These are phyloP conservation scores for Avena sativa DNA, from an alignment of 176 grass and related monocot species.

Conservation along the genomic window DNA sequence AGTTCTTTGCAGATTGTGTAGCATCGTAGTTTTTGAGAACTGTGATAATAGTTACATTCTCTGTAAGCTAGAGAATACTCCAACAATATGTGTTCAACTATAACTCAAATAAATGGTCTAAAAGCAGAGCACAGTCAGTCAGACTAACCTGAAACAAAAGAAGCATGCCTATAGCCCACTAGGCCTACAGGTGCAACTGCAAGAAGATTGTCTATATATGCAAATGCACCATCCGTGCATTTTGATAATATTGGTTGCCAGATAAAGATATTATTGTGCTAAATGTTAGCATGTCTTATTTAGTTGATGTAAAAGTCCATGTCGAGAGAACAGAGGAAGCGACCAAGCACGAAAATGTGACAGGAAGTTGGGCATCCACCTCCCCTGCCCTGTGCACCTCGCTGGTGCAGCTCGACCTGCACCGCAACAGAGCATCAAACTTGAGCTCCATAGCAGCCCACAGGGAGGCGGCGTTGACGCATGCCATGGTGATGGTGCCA, in stretches of 20 bases:
- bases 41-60: too few species aligned
- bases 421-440: too few species aligned
- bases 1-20: too few species aligned
- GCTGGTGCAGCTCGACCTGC: too few species aligned
- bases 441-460: too few species aligned
- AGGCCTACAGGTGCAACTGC: conserved; percentile 70
- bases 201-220: conserved; percentile 80
- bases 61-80: too few species aligned
- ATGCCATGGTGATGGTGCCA: too few species aligned
- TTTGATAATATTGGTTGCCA: background rate
- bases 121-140: conserved; percentile 5
- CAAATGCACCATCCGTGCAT: conserved; percentile 69
- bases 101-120: background rate
- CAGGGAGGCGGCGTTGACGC: too few species aligned
- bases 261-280: background rate
- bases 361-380: conserved; percentile 19
- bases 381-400: too few species aligned
- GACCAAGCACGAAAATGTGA: conserved; percentile 90
- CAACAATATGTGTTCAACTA: too few species aligned
- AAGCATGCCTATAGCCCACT: conserved; percentile 53
- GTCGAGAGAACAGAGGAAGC: conserved; percentile 40
- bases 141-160: conserved; percentile 4
- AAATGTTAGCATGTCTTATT: background rate
- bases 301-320: background rate
- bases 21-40: too few species aligned